Evolutionary conservation across 106 monocot species (phyloP), one percentile per base, ranked within the genome.

Genomic region (Platanthera guangdongensis): DNA sequence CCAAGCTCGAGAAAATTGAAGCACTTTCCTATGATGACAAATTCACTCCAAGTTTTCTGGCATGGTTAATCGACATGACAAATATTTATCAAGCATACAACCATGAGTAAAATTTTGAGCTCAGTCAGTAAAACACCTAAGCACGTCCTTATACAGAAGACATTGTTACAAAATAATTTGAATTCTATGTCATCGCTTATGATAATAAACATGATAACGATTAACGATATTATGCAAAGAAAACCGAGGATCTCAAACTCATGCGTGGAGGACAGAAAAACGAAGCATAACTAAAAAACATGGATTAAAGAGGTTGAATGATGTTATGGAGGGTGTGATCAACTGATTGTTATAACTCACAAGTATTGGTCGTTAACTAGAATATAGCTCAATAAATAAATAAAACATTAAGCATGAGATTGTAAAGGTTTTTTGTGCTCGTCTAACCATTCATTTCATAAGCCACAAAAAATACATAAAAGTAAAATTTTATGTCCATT

Each of bases 181-280:
- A 59, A 59, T 59, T 59, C 18, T 21, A 59, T 59, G n/a, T 19
- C 18, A 59, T 59, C 21, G 21, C 16, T 21, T 59, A 59, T 32
- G 32, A 2, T 19, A 5, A 59, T 59, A 59, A 54, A 19, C 59
- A 59, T 21, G 8, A 59, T 5, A 59, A 59, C 18, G 59, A n/a
- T 59, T n/a, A n/a, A n/a, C n/a, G n/a, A n/a, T n/a, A 65, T 65
- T 30, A 65, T 65, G 30, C 30, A 25, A 65, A 65, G 19, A 59
- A 32, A 6, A 28, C 28, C 0, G 11, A 65, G 65, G 30, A 28
- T 32, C 30, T 7, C 18, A 65, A 65, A 32, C 28, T 65, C 65
- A 65, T 65, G 65, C 0, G 11, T 9, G 32, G 30, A 32, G 10
- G 30, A 65, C 30, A 2, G 30, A 65, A 32, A 65, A 63, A 8